Percentiles rank a stretch among this genome's conserved stretches.
Evolutionary conservation across 805 yeast species (phyloP).

Genomic region (Starmerella ratchasimensis): DNA sequence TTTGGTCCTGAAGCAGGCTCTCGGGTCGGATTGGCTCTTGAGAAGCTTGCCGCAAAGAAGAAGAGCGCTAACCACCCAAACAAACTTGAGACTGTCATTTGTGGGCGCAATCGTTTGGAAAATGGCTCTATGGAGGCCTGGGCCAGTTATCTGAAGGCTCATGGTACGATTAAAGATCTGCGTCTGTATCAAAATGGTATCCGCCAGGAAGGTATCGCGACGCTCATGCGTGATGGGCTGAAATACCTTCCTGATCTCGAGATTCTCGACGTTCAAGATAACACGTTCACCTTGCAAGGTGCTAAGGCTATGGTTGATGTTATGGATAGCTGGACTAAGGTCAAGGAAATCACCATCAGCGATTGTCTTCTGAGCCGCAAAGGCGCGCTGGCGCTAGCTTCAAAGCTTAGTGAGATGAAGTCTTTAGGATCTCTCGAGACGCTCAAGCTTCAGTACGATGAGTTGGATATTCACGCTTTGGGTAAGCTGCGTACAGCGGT

Average conservation of each 20-base stretch:
- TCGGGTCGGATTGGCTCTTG: conserved; percentile 78
- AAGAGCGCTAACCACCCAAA: conserved; percentile 33
- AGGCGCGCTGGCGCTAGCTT: conserved; percentile 51
- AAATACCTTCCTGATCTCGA: conserved; percentile 44
- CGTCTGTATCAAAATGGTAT: conserved; percentile 93
- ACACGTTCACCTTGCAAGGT: conserved; percentile 69
- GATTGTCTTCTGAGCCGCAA: conserved; percentile 74
- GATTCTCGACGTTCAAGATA: conserved; percentile 81
- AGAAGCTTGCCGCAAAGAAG: conserved; percentile 54
- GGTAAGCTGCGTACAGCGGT: conserved; percentile 44
- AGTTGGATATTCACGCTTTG: conserved; percentile 56
- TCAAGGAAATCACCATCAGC: conserved; percentile 70
- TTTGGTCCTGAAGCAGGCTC: conserved; percentile 98
- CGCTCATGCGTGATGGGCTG: conserved; percentile 61
- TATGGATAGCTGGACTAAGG: conserved; percentile 47
- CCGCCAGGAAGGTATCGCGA: conserved; percentile 80
- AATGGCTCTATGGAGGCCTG: conserved; percentile 82
- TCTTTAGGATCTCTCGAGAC: conserved; percentile 33
- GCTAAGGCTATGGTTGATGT: conserved; percentile 50
- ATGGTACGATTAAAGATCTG: conserved; percentile 55
- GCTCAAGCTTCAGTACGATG: conserved; percentile 77
- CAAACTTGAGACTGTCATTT: conserved; percentile 65
- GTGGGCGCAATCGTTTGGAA: conserved; percentile 95
- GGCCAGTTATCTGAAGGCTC: conserved; percentile 73
- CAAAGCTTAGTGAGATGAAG: conserved; percentile 22